Base-by-base conservation (phyloP, 345 rosid species). In the Eucalyptus curtisii region DNA sequence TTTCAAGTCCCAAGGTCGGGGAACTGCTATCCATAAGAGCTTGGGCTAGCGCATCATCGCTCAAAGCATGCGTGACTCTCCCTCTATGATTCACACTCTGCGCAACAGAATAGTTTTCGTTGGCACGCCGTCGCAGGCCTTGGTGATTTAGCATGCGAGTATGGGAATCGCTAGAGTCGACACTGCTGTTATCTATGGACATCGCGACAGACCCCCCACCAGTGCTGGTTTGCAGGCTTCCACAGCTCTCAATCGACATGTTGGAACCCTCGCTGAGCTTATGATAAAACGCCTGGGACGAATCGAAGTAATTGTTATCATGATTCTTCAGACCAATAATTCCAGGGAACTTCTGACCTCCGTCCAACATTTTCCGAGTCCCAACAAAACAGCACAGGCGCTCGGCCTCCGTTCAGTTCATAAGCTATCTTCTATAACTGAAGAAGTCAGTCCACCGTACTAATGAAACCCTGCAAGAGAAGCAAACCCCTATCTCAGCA, bases 71-170 rank as follows among this genome's bases (percentile, higher is more conserved):
- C n/a, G 86, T 87, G 22, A 87, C 93, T 59, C 91, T 91, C 50
- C 94, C 94, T 48, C 89, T 90, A 71, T 82, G 91, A 45, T 90
- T 90, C 48, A 91, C 93, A 87, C 94, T 91, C 19, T 92, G 89
- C 3, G 88, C 91, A 61, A 91, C 87, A 22, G 91, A 82, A 86
- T 91, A 88, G 90, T 90, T 92, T 86, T 93, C 92, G 86, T 66
- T 90, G 86, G 91, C 89, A 30, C 71, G 91, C 57, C 93, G 91
- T 87, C 88, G 88, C 85, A 92, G 71, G 22, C 93, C 95, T 88
- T 89, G 93, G 88, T 93, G 95, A 88, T 90, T 92, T 87, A 93
- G 90, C 53, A 93, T 93, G 87, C 87, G 95, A 47, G 95, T 93
- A 59, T 89, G 90, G 30, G 95, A 93, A 57, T 91, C 95, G 53